phyloP scores from a whole-genome alignment of 257 asterid species.

The Primulina huaijiensis region DNA sequence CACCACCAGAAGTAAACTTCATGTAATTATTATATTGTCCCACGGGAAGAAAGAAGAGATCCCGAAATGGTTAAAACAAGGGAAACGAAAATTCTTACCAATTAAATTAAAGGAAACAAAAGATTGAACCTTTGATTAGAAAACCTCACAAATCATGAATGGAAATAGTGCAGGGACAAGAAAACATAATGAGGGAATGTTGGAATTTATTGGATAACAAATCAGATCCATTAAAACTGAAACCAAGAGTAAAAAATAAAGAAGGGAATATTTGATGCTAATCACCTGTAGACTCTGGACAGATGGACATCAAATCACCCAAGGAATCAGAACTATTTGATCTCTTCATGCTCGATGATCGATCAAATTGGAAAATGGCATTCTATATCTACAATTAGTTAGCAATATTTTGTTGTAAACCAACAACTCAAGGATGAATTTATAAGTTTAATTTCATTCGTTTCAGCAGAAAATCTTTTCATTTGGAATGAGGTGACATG shows the following conservation, averaged over 20 bases:
- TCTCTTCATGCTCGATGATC: slow-evolving; percentile 66
- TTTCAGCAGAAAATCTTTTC: slow-evolving; percentile 9
- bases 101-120: slow-evolving; percentile 28
- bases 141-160: slow-evolving; percentile 10
- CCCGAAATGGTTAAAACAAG: slow-evolving; percentile 19
- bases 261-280: slow-evolving; percentile 14
- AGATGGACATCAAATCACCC: slow-evolving; percentile 83
- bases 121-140: slow-evolving; percentile 12
- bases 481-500: slow-evolving; percentile 34
- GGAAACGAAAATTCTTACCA: slow-evolving; percentile 25
- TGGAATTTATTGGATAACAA: slow-evolving; percentile 26
- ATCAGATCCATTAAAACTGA: slow-evolving; percentile 19
- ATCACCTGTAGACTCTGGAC: slow-evolving; percentile 88
- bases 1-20: neutral
- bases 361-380: slow-evolving; percentile 7
- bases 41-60: neutral
- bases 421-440: slow-evolving; percentile 8
- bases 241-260: slow-evolving; percentile 20
- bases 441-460: neutral
- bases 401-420: slow-evolving; percentile 15
- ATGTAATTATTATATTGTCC: neutral
- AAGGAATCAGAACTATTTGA: slow-evolving; percentile 66
- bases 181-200: slow-evolving; percentile 38
- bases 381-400: slow-evolving; percentile 2
- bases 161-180: slow-evolving; percentile 35